Evolutionary conservation across 148 eudicot genomes (phyloP).

Genomic region (Cornus kousa): DNA sequence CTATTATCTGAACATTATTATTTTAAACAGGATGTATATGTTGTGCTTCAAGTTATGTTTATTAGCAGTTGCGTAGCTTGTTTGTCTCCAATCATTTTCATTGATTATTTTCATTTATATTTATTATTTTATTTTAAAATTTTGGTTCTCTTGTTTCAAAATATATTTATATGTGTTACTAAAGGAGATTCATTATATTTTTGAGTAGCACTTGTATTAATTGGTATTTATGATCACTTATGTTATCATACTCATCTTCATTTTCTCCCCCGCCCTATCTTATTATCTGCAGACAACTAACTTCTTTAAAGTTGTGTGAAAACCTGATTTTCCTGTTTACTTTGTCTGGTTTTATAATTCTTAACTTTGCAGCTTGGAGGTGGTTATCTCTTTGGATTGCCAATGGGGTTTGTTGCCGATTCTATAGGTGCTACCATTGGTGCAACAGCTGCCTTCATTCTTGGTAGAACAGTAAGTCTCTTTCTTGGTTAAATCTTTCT

Average conservation of each 20-base stretch:
- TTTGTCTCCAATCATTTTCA: too few relatives aligned
- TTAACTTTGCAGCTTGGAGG: conserved; percentile 61
- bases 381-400: conserved; percentile 78
- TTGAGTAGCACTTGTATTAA: not conserved
- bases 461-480: conserved; percentile 73
- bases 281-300: not conserved
- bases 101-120: too few relatives aligned
- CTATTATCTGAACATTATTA: too few relatives aligned
- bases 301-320: not conserved
- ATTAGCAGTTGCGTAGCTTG: not conserved
- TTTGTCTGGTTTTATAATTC: not conserved
- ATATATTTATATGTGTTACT: too few relatives aligned
- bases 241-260: not conserved
- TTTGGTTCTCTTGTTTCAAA: not conserved
- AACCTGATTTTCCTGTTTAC: not conserved
- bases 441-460: conserved; percentile 71
- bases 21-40: not conserved
- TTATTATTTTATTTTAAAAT: too few relatives aligned
- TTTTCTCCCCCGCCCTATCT: not conserved
- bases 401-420: conserved; percentile 69
- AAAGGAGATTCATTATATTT: too few relatives aligned
- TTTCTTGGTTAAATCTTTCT: not conserved
- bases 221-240: too few relatives aligned
- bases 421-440: conserved; percentile 77
- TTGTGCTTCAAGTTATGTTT: not conserved